Percentiles rank a stretch among this genome's conserved stretches.
phyloP scores from a whole-genome alignment of 2,329 filamentous ascomycete species.

The Penicillium sp. region DNA sequence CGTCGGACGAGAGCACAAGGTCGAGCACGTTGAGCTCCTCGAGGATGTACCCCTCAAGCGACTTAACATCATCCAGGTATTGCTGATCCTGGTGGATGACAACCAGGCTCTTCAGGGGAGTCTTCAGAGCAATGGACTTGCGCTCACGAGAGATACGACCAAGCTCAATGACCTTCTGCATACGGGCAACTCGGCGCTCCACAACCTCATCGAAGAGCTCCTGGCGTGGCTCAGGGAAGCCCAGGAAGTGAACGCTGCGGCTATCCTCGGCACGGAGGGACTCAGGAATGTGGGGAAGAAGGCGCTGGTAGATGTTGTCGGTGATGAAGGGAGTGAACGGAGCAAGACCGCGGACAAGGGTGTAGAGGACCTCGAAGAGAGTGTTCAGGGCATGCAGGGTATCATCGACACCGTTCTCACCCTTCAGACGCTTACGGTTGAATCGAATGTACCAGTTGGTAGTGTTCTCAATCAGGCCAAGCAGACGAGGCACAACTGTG shows the following conservation, averaged over 20 bases:
- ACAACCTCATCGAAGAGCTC: slow-evolving; percentile 87
- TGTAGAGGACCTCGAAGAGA: slow-evolving; percentile 91
- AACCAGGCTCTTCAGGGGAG: slow-evolving; percentile 84
- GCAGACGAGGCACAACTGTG: slow-evolving; percentile 85
- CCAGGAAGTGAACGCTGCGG: slow-evolving; percentile 88
- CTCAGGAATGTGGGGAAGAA: slow-evolving; percentile 81
- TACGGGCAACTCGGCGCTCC: slow-evolving; percentile 83
- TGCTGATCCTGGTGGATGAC: slow-evolving; percentile 84
- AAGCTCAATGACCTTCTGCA: slow-evolving; percentile 96
- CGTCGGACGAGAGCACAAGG: slow-evolving; percentile 81
- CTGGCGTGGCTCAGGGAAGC: slow-evolving; percentile 85
- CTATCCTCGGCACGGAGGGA: slow-evolving; percentile 72
- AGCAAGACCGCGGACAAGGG: slow-evolving; percentile 82
- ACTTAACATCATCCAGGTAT: slow-evolving; percentile 85
- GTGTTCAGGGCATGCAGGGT: slow-evolving; percentile 91
- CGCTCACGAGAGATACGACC: slow-evolving; percentile 85
- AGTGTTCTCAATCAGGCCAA: slow-evolving; percentile 86
- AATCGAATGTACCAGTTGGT: slow-evolving; percentile 99
- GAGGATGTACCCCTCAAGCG: slow-evolving; percentile 83
- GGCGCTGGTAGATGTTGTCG: slow-evolving; percentile 87
- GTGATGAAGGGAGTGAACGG: slow-evolving; percentile 96
- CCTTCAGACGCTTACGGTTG: slow-evolving; percentile 89
- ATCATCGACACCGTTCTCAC: slow-evolving; percentile 82
- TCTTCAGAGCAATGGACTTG: slow-evolving; percentile 83
- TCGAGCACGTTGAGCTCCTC: slow-evolving; percentile 93